These are phyloP conservation scores for Capsicum baccatum DNA, from an alignment of 257 asterid species.

Conservation along the genomic window DNA sequence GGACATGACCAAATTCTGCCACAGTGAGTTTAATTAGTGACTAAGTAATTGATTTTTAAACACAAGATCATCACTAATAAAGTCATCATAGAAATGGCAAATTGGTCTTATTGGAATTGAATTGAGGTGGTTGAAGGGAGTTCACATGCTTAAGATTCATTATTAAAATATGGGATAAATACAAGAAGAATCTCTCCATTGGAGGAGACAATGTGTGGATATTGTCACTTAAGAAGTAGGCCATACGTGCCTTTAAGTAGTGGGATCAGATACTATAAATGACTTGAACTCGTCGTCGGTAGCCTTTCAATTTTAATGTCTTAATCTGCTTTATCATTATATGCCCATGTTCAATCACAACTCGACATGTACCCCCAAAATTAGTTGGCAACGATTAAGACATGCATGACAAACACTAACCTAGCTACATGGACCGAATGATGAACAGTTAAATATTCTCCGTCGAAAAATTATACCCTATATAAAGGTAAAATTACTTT, in stretches of 20 bases:
- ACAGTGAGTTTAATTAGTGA: not conserved
- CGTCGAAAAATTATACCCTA: not conserved
- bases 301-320: constrained; percentile 16
- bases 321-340: constrained; percentile 17
- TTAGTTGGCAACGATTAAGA: not conserved
- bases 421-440: not conserved
- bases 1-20: not conserved
- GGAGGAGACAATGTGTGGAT: constrained; percentile 26
- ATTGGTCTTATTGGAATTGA: not conserved
- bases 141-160: constrained; percentile 1
- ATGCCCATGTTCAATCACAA: constrained; percentile 13
- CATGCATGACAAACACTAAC: not conserved
- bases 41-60: not conserved
- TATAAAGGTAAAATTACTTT: not conserved
- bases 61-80: not conserved
- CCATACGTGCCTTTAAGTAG: not conserved
- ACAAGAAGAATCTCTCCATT: constrained; percentile 23
- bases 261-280: constrained; percentile 2
- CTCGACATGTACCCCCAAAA: not conserved
- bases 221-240: constrained; percentile 27
- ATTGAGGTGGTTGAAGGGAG: not conserved
- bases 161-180: not conserved
- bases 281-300: not conserved
- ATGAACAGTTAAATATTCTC: not conserved
- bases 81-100: not conserved